These are phyloP conservation scores for Microbotryum scabiosae DNA, from an alignment of 1,284 basidiomycete species.

Conservation along the genomic window DNA sequence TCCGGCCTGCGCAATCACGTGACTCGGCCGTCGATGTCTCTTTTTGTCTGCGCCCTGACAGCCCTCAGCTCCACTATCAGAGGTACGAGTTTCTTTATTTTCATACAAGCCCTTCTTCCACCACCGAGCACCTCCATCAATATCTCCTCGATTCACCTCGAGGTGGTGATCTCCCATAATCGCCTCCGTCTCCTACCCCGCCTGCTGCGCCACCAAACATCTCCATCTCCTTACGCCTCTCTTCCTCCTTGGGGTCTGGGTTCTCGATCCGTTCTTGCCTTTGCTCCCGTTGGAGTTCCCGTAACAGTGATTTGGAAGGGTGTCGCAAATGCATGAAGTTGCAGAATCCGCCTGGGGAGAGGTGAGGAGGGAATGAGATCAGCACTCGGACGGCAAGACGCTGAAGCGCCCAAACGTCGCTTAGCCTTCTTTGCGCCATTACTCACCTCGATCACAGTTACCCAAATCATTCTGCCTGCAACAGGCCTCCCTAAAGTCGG, in stretches of 20 bases:
- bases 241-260: conserved; percentile 31
- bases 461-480: conserved; percentile 97
- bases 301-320: conserved; percentile 70
- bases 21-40: no score
- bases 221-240: conserved; percentile 32
- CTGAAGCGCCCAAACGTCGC: no score
- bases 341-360: conserved; percentile 61
- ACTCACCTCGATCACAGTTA: conserved; percentile 48
- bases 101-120: no score
- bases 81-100: no score
- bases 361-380: conserved; percentile 64
- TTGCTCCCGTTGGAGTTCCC: conserved; percentile 70
- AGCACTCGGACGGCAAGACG: not conserved
- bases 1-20: no score
- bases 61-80: no score
- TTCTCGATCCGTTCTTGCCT: conserved; percentile 60
- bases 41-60: no score
- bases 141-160: no score
- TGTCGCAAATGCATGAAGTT: conserved; percentile 95
- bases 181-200: conserved; percentile 3
- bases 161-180: not conserved
- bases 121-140: no score
- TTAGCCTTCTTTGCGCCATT: no score
- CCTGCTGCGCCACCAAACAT: conserved; percentile 24
- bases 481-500: conserved; percentile 97